These are phyloP conservation scores for Colletotrichum echinochloae DNA, from an alignment of 2,329 filamentous ascomycete genomes.

Conservation along the genomic window DNA sequence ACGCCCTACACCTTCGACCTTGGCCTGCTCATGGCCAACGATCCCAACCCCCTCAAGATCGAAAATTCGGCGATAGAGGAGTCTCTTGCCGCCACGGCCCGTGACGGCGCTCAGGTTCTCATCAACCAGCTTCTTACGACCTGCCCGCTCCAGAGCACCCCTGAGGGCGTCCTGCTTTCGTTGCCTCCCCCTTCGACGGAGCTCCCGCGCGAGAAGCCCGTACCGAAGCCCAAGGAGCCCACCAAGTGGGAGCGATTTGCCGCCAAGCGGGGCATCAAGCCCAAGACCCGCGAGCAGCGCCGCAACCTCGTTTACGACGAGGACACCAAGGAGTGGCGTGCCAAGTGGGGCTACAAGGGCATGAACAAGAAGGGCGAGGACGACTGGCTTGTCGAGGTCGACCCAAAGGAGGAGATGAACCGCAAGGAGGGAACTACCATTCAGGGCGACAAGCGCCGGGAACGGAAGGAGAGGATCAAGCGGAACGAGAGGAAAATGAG, in stretches of 20 bases:
- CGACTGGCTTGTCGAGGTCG: constrained; percentile 93
- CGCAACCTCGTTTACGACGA: constrained; percentile 86
- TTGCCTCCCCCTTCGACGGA: constrained; percentile 78
- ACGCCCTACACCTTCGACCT: constrained; percentile 95
- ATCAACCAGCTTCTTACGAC: constrained; percentile 95
- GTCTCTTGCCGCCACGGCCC: constrained; percentile 78
- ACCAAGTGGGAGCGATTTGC: constrained; percentile 98
- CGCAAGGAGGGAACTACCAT: constrained; percentile 72
- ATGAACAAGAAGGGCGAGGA: constrained; percentile 86
- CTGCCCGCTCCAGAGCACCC: constrained; percentile 79
- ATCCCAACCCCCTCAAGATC: constrained; percentile 83
- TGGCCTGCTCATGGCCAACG: constrained; percentile 85
- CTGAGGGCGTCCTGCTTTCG: constrained; percentile 79
- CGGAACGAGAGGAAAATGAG: constrained; percentile 78
- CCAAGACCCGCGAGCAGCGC: constrained; percentile 82
- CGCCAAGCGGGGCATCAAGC: constrained; percentile 95
- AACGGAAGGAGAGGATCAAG: constrained; percentile 76
- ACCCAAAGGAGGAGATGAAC: constrained; percentile 77
- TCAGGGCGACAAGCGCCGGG: constrained; percentile 72
- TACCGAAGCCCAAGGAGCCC: constrained; percentile 82
- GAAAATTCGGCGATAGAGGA: constrained; percentile 69
- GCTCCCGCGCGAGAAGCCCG: constrained; percentile 91
- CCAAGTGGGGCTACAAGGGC: constrained; percentile 95
- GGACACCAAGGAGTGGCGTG: constrained; percentile 86
- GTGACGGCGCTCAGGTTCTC: constrained; percentile 90